Conservation (phyloP, 768 basidiomycete species). For the Kwoniella europaea region DNA sequence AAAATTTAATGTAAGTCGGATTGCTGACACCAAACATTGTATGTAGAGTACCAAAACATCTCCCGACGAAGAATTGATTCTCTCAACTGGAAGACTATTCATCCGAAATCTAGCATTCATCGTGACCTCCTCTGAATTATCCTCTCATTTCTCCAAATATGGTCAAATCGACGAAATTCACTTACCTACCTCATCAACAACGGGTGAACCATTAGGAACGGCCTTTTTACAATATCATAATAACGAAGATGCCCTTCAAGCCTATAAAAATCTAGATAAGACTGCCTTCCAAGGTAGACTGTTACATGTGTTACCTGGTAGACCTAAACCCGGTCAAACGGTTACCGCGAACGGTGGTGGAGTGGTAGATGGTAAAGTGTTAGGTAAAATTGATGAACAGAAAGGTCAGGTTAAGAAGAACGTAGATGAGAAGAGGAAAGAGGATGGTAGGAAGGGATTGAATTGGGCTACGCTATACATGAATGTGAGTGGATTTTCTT, state of each 20-base stretch:
- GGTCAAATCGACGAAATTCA: slow-evolving; percentile 75
- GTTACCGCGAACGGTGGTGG: slow-evolving; percentile 22
- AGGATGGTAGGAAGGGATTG: slow-evolving; percentile 45
- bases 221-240: slow-evolving; percentile 67
- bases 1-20: no score
- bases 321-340: slow-evolving; percentile 51
- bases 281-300: slow-evolving; percentile 88
- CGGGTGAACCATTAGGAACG: slow-evolving; percentile 66
- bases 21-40: not conserved
- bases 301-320: slow-evolving; percentile 77
- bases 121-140: slow-evolving; percentile 74
- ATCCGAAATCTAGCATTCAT: slow-evolving; percentile 93
- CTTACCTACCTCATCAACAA: slow-evolving; percentile 63
- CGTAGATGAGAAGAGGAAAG: slow-evolving; percentile 56
- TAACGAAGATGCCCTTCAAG: slow-evolving; percentile 66
- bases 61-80: slow-evolving; percentile 63
- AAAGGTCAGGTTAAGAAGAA: slow-evolving; percentile 48
- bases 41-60: slow-evolving; percentile 19
- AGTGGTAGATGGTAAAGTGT: slow-evolving; percentile 43
- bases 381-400: slow-evolving; percentile 50
- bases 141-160: slow-evolving; percentile 68
- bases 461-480: slow-evolving; percentile 79
- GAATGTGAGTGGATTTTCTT: slow-evolving; percentile 73
- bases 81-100: slow-evolving; percentile 79
- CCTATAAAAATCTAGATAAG: slow-evolving; percentile 78